These are phyloP conservation scores for Vachellia collinsii DNA, from an alignment of 306 rosid genomes.

Conservation along the genomic window DNA sequence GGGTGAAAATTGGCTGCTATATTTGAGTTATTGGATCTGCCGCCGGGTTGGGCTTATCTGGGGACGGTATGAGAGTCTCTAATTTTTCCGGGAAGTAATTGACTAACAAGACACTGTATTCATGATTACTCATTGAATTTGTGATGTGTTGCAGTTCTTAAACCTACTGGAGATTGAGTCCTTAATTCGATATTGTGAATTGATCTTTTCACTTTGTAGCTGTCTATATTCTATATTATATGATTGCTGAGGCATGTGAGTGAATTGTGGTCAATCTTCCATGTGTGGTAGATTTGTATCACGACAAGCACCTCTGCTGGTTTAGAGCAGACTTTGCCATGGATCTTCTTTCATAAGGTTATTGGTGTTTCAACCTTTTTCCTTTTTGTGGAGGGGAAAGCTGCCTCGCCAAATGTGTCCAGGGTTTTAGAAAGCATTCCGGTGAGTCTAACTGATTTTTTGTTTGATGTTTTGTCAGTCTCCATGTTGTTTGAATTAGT, in stretches of 20 bases:
- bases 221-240: background rate
- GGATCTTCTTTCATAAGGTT: slow-evolving; percentile 95
- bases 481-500: background rate
- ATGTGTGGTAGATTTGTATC: slow-evolving; percentile 61
- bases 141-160: slow-evolving; percentile 14
- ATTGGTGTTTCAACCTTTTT: slow-evolving; percentile 86
- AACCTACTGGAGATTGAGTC: slow-evolving; percentile 20
- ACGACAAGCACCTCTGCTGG: slow-evolving; percentile 87
- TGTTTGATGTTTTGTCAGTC: background rate
- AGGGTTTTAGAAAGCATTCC: slow-evolving; percentile 84
- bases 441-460: slow-evolving; percentile 51
- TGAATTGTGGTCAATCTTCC: slow-evolving; percentile 26
- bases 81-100: background rate
- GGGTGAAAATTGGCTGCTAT: background rate
- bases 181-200: background rate
- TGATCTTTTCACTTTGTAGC: background rate
- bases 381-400: slow-evolving; percentile 95
- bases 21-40: slow-evolving; percentile 41
- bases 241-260: background rate
- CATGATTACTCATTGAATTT: background rate
- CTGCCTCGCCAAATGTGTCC: slow-evolving; percentile 82
- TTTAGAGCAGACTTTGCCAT: slow-evolving; percentile 87
- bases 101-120: background rate
- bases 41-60: slow-evolving; percentile 20
- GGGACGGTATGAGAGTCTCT: background rate